phyloP scores from a whole-genome alignment of 2,329 filamentous ascomycete genomes.

The Daldinia sp. region DNA sequence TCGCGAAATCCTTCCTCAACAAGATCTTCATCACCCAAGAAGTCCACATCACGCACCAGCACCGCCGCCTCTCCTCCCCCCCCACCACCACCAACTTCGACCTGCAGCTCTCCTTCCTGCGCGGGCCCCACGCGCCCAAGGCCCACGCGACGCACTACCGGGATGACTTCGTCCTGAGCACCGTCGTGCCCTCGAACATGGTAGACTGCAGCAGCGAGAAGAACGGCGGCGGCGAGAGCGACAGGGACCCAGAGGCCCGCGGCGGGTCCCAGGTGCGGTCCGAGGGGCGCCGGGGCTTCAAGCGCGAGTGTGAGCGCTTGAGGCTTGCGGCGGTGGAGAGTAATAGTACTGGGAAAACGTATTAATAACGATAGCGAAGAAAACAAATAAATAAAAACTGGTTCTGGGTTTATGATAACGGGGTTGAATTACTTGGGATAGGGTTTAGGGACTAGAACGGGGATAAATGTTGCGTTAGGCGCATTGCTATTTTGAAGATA shows the following conservation, averaged over 20 bases:
- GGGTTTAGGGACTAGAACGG: not conserved
- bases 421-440: not conserved
- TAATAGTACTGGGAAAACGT: not conserved
- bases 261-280: slow-evolving; percentile 40
- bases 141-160: slow-evolving; percentile 23
- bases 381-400: not conserved
- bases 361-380: not conserved
- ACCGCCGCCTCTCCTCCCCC: slow-evolving; percentile 29
- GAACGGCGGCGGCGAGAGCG: not conserved
- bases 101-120: slow-evolving; percentile 9
- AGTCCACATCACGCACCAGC: slow-evolving; percentile 45
- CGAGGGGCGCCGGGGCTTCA: slow-evolving; percentile 41
- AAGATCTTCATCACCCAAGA: slow-evolving; percentile 50
- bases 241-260: slow-evolving; percentile 5
- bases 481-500: slow-evolving; percentile 19
- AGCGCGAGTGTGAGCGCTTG: slow-evolving; percentile 39
- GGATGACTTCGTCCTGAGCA: slow-evolving; percentile 35
- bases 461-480: not conserved
- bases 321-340: slow-evolving; percentile 14
- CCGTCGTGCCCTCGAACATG: slow-evolving; percentile 35
- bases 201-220: too few species aligned
- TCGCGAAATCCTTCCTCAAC: slow-evolving; percentile 42
- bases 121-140: not conserved
- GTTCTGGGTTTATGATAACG: too few species aligned
- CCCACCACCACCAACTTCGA: slow-evolving; percentile 8